Evolutionary conservation across 2,329 filamentous ascomycete genomes (phyloP).

Genomic region (Thielaviopsis punctulata): DNA sequence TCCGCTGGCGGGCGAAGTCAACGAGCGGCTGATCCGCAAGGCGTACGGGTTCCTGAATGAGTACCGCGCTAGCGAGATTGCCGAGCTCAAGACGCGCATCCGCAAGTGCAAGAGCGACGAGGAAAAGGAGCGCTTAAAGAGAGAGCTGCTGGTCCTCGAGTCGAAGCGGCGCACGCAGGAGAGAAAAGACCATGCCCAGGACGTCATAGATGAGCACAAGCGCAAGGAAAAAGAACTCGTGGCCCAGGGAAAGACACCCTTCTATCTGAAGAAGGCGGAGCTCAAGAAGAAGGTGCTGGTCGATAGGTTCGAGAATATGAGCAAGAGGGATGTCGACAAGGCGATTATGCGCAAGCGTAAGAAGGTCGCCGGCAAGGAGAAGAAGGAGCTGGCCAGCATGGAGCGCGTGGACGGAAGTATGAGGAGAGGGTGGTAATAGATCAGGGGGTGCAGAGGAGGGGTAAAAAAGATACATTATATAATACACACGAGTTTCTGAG

Average conservation of each 20-base stretch:
- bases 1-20: slow-evolving; percentile 32
- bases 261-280: slow-evolving; percentile 83
- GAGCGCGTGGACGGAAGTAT: slow-evolving; percentile 16
- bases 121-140: slow-evolving; percentile 53
- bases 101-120: slow-evolving; percentile 45
- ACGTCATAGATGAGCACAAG: slow-evolving; percentile 58
- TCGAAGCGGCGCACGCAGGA: slow-evolving; percentile 55
- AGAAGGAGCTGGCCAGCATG: slow-evolving; percentile 44
- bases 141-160: slow-evolving; percentile 60
- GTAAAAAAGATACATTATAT: background rate
- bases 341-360: slow-evolving; percentile 76
- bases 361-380: slow-evolving; percentile 76
- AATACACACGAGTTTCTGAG: background rate
- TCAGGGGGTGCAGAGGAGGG: background rate
- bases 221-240: slow-evolving; percentile 71
- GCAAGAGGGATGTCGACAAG: slow-evolving; percentile 66
- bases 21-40: slow-evolving; percentile 43
- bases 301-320: slow-evolving; percentile 68
- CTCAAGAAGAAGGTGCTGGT: slow-evolving; percentile 72
- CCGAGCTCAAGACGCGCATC: slow-evolving; percentile 50
- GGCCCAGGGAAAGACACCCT: slow-evolving; percentile 77
- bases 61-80: slow-evolving; percentile 73
- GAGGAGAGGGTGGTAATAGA: slow-evolving; percentile 3
- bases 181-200: slow-evolving; percentile 50
- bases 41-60: slow-evolving; percentile 80